Percentiles rank a stretch among this genome's conserved stretches.
phyloP scores from a whole-genome alignment of 176 grass and related monocot genomes.

The Ensete ventricosum region DNA sequence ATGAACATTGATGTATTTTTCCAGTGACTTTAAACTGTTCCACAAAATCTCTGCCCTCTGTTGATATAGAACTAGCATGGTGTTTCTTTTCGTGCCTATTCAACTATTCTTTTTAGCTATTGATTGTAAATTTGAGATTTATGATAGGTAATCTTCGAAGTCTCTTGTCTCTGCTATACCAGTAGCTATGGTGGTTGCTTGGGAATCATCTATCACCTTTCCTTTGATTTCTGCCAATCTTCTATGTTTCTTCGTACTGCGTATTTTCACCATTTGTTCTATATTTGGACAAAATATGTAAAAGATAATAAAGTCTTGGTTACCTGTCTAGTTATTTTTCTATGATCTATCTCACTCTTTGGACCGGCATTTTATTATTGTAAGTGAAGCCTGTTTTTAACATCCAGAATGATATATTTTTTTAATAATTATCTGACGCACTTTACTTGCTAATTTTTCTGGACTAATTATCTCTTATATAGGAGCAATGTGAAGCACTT shows the following conservation, averaged over 20 bases:
- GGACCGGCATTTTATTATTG: neutral
- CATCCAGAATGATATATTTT: no score
- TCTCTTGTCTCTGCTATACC: neutral
- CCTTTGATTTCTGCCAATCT: neutral
- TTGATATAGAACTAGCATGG: neutral
- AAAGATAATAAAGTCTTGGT: neutral
- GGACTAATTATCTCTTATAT: conserved; percentile 19
- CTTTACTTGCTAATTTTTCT: neutral
- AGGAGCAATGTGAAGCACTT: conserved; percentile 80
- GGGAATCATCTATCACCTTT: neutral
- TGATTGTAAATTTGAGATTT: neutral
- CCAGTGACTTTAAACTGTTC: neutral
- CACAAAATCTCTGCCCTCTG: neutral
- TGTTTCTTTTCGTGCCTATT: neutral
- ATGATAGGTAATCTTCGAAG: neutral
- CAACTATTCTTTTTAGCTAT: neutral
- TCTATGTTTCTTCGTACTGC: no score
- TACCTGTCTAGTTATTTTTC: neutral
- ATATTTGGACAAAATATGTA: neutral
- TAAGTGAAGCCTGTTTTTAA: neutral
- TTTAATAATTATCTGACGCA: neutral
- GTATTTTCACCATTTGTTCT: neutral
- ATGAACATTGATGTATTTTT: neutral
- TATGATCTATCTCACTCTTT: neutral
- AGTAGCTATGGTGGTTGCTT: neutral